phyloP scores from a whole-genome alignment of 1,139 yeast genomes.

The Sporopachydermia cereana region DNA sequence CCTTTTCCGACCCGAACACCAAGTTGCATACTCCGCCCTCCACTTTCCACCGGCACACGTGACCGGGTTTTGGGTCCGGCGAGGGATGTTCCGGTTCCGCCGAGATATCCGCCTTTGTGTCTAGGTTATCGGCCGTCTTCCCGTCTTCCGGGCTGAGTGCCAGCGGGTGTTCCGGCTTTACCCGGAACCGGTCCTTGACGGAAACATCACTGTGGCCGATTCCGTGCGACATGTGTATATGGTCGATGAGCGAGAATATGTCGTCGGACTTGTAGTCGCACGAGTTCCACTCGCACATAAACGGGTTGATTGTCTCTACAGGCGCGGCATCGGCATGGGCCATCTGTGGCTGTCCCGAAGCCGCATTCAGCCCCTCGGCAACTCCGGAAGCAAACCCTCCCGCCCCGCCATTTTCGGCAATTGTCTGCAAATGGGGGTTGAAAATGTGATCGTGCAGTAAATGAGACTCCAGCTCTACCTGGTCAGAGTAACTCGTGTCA shows the following conservation, averaged over 20 bases:
- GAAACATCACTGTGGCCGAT: slow-evolving; percentile 11
- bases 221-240: slow-evolving; percentile 45
- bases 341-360: slow-evolving; percentile 8
- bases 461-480: slow-evolving; percentile 28
- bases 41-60: slow-evolving; percentile 37
- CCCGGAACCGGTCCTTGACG: slow-evolving; percentile 15
- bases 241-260: slow-evolving; percentile 42
- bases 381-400: background rate
- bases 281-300: slow-evolving; percentile 62
- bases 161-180: slow-evolving; percentile 16
- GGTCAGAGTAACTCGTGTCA: slow-evolving; percentile 15
- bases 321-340: slow-evolving; percentile 7
- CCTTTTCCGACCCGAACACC: slow-evolving; percentile 40
- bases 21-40: slow-evolving; percentile 37
- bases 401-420: slow-evolving; percentile 9
- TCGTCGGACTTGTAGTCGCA: slow-evolving; percentile 48
- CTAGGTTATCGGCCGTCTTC: slow-evolving; percentile 7
- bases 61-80: slow-evolving; percentile 10
- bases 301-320: slow-evolving; percentile 14
- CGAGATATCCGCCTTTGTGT: background rate
- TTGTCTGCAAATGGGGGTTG: slow-evolving; percentile 18
- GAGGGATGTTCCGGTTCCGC: background rate
- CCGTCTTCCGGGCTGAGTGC: slow-evolving; percentile 12
- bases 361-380: slow-evolving; percentile 5
- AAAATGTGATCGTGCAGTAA: slow-evolving; percentile 43